phyloP scores from a whole-genome alignment of 1,284 basidiomycete genomes.

The Cutaneotrichosporon sp. region DNA sequence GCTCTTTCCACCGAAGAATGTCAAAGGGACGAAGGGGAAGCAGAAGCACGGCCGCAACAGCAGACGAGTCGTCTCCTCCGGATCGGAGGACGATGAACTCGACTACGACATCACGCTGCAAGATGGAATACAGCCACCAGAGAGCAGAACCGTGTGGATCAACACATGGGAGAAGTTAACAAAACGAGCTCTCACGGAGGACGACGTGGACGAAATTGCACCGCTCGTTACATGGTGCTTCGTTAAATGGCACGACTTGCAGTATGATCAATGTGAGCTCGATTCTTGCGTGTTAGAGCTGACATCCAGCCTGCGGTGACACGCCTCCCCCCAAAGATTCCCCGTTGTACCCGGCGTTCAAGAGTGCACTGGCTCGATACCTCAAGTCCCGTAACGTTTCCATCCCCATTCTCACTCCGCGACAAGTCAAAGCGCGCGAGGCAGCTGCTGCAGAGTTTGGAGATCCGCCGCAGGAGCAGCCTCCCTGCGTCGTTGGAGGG shows the following conservation, averaged over 20 bases:
- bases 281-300: conserved; percentile 32
- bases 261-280: conserved; percentile 78
- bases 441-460: conserved; percentile 22
- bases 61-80: conserved; percentile 16
- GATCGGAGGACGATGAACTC: conserved; percentile 20
- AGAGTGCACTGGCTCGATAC: conserved; percentile 62
- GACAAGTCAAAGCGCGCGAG: conserved; percentile 39
- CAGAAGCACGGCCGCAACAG: conserved; percentile 23
- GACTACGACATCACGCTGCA: conserved; percentile 6
- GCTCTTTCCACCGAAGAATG: conserved; percentile 51
- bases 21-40: conserved; percentile 22
- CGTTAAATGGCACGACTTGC: conserved; percentile 83
- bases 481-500: conserved; percentile 49
- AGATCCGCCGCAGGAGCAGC: conserved; percentile 46
- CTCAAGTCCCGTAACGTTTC: conserved; percentile 60
- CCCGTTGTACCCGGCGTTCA: conserved; percentile 58
- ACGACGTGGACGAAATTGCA: conserved; percentile 57
- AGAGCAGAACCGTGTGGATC: conserved; percentile 27
- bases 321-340: conserved; percentile 59
- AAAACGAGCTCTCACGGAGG: conserved; percentile 50
- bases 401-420: conserved; percentile 54
- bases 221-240: conserved; percentile 40
- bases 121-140: conserved; percentile 35
- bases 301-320: conserved; percentile 73
- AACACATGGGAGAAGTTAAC: conserved; percentile 58